Evolutionary conservation across 2,329 filamentous ascomycete genomes (phyloP), one percentile per base, ranked within the genome.

Genomic region (Neofusicoccum ribis): DNA sequence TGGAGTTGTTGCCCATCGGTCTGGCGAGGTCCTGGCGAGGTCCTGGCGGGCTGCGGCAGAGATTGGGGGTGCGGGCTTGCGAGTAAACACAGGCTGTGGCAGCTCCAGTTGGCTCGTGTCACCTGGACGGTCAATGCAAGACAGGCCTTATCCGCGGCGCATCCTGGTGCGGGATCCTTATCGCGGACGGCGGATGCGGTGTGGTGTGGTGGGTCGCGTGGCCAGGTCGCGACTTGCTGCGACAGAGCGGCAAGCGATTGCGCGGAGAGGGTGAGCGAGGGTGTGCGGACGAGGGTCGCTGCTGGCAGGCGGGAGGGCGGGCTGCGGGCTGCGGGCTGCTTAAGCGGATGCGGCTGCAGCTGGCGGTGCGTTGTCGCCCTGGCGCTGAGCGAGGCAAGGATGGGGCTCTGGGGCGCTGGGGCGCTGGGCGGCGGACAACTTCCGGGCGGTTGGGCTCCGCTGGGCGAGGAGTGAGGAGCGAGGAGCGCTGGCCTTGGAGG

Each of bases 1-100:
- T 80, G 65, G 81, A 79, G 72, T 76, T 82, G 73, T 82, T 83
- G 47, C 81, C 81, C 81, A 83, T 80, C 44, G 54, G 72, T 65
- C 23, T 17, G 39, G 46, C 20, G 9, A 36, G 41, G 17, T 36
- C 41, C 27, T 56, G n/a, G 14, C 3, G 49, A 47, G 41, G 17
- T 36, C 41, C 27, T 56, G n/a, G 14, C 6, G 49, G 39, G 34
- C 6, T 12, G 5, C 12, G 14, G 47, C 44, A 17, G 17, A 36
- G 20, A 37, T 31, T 31, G 27, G 36, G 17, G 59, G 36, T n/a
- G 58, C 15, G 43, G 56, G 56, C 56, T 36, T 47, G 56, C 27
- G 47, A 12, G 61, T 49, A 47, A 56, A 54, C 41, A 54, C 51
- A 54, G n/a, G 61, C 50, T 39, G 60, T 49, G 47, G 47, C 31